Percentiles rank a stretch among this genome's conserved stretches.
phyloP scores from a whole-genome alignment of 228 moss, liverwort and hornwort genomes.

The Sphagnum fallax region DNA sequence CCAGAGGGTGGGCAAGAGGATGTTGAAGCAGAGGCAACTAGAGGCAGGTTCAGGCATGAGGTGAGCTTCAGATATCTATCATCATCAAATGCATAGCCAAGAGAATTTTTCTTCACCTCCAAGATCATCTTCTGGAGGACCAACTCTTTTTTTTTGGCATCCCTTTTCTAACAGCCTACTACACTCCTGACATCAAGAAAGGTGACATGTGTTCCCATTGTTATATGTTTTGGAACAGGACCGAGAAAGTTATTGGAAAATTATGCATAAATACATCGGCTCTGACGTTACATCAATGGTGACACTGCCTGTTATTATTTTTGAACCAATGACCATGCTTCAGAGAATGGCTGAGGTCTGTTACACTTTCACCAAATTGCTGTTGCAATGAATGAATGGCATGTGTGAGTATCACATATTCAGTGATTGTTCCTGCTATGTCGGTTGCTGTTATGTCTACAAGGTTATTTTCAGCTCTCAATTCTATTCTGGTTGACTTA shows the following conservation, averaged over 20 bases:
- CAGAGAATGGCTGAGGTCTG: constrained; percentile 89
- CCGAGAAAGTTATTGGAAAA: constrained; percentile 94
- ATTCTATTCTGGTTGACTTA: background rate
- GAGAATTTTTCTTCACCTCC: background rate
- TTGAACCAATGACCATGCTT: constrained; percentile 85
- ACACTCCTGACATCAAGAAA: background rate
- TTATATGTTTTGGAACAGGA: constrained; percentile 34
- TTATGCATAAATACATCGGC: constrained; percentile 99
- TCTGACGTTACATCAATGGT: constrained; percentile 95
- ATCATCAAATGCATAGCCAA: background rate
- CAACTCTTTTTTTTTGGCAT: background rate
- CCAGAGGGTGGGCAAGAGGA: constrained; percentile 96
- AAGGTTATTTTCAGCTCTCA: background rate
- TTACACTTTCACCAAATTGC: background rate
- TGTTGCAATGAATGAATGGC: background rate
- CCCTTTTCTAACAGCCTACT: background rate
- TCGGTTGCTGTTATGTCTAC: background rate
- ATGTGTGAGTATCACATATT: background rate
- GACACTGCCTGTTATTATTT: constrained; percentile 82
- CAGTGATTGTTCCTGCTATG: background rate
- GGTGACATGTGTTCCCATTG: constrained; percentile 23
- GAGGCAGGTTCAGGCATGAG: constrained; percentile 83
- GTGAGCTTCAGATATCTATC: constrained; percentile 1
- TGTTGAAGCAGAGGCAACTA: constrained; percentile 72
- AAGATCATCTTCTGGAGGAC: background rate